Percentiles rank a stretch among this genome's conserved stretches.
phyloP scores from a whole-genome alignment of 208 protist genomes.

The Leishmania major region DNA sequence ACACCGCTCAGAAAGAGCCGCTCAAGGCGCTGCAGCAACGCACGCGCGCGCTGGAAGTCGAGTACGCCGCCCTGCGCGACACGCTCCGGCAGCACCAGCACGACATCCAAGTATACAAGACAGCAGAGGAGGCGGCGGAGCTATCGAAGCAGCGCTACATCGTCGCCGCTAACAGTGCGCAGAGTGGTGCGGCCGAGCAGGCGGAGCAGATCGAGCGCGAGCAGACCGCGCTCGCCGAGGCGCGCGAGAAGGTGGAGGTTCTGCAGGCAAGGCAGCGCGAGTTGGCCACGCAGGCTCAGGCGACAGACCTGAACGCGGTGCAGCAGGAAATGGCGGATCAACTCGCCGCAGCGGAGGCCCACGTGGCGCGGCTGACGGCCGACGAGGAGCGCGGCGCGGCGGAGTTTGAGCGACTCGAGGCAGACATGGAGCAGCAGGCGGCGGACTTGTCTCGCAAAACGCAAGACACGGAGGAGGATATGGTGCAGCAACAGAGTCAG shows the following conservation, averaged over 20 bases:
- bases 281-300: conserved; percentile 42
- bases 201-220: conserved; percentile 43
- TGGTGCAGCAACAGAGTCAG: conserved; percentile 46
- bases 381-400: conserved; percentile 58
- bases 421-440: conserved; percentile 72
- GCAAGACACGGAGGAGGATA: conserved; percentile 64
- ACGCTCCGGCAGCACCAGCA: conserved; percentile 47
- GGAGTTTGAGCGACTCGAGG: conserved; percentile 78
- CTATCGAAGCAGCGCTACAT: conserved; percentile 52
- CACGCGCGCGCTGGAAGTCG: conserved; percentile 42
- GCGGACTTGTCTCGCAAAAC: conserved; percentile 54
- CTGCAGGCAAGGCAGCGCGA: conserved; percentile 37
- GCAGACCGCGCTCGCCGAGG: conserved; percentile 31
- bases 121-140: conserved; percentile 60
- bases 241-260: conserved; percentile 28
- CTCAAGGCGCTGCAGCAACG: conserved; percentile 46
- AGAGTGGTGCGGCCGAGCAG: conserved; percentile 39
- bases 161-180: conserved; percentile 26
- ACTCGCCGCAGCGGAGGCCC: conserved; percentile 49
- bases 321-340: conserved; percentile 59
- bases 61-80: conserved; percentile 44
- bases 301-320: conserved; percentile 41
- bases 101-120: conserved; percentile 50
- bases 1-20: conserved; percentile 50
- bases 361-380: conserved; percentile 37